Percentiles rank a stretch among this genome's conserved stretches.
These are phyloP conservation scores for Diaporthe citriasiana DNA, from an alignment of 2,329 filamentous ascomycete genomes.

Conservation along the genomic window DNA sequence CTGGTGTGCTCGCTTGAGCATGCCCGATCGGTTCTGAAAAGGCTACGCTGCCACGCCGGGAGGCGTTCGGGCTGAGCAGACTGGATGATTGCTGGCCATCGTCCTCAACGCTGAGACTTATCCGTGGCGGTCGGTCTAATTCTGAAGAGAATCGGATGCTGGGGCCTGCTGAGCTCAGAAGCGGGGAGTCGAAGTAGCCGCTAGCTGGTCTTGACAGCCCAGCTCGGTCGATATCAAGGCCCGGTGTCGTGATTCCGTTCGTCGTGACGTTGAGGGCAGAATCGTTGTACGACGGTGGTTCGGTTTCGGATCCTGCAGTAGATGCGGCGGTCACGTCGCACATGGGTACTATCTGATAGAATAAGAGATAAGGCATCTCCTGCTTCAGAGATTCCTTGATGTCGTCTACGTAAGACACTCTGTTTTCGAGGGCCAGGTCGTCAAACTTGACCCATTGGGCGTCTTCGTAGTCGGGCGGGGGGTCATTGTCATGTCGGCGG, in stretches of 20 bases:
- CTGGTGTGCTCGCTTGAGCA: constrained; percentile 41
- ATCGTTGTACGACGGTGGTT: constrained; percentile 73
- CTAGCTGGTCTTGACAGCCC: constrained; percentile 55
- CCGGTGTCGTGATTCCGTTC: constrained; percentile 49
- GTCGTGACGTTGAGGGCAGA: constrained; percentile 58
- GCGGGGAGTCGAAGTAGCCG: constrained; percentile 61
- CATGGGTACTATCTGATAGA: constrained; percentile 94
- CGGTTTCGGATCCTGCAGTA: constrained; percentile 60
- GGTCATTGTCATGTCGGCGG: constrained; percentile 66
- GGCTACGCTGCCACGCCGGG: constrained; percentile 65
- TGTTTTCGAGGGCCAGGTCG: constrained; percentile 77
- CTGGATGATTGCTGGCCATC: constrained; percentile 52
- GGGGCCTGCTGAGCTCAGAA: constrained; percentile 56
- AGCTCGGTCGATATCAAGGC: constrained; percentile 47
- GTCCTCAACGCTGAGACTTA: constrained; percentile 62
- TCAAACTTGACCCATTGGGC: constrained; percentile 93
- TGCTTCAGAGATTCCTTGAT: constrained; percentile 80
- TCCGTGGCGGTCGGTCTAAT: constrained; percentile 62
- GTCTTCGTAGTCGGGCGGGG: constrained; percentile 76
- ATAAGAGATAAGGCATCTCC: constrained; percentile 95
- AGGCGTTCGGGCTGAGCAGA: constrained; percentile 50
- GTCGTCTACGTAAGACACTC: constrained; percentile 84
- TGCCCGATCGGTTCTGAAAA: constrained; percentile 58
- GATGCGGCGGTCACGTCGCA: constrained; percentile 73
- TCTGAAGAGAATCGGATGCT: constrained; percentile 71